These are phyloP conservation scores for Chlorella ohadii DNA, from an alignment of 139 green algal species.

Conservation along the genomic window DNA sequence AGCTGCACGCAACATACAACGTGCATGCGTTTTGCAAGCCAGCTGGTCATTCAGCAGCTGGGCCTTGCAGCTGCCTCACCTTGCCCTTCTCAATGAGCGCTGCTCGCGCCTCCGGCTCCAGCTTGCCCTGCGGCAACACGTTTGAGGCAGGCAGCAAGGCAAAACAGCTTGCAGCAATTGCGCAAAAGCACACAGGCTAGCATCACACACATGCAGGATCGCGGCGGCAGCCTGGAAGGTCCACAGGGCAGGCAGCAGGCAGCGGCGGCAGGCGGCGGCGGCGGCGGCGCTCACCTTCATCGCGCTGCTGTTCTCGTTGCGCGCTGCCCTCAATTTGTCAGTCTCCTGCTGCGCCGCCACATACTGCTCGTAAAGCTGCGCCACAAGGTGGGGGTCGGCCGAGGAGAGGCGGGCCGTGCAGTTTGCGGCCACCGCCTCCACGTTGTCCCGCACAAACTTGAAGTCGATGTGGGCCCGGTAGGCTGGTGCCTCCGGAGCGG, in stretches of 20 bases:
- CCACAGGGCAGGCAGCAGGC: background rate
- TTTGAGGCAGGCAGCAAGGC: background rate
- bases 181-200: too few relatives aligned
- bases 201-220: too few relatives aligned
- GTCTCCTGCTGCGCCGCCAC: slow-evolving; percentile 58
- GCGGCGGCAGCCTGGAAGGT: background rate
- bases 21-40: too few relatives aligned
- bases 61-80: too few relatives aligned
- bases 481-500: slow-evolving; percentile 20
- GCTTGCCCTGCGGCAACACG: slow-evolving; percentile 75
- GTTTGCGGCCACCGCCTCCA: slow-evolving; percentile 77
- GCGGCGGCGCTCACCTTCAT: slow-evolving; percentile 88
- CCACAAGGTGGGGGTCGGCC: slow-evolving; percentile 79
- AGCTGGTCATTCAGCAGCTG: too few relatives aligned
- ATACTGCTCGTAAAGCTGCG: slow-evolving; percentile 89
- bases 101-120: slow-evolving; percentile 76
- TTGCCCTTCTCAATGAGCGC: slow-evolving; percentile 87
- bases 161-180: background rate
- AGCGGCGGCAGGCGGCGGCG: background rate
- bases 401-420: slow-evolving; percentile 66
- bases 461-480: slow-evolving; percentile 91
- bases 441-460: slow-evolving; percentile 72
- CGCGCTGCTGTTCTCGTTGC: slow-evolving; percentile 87
- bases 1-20: too few relatives aligned
- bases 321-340: slow-evolving; percentile 73